Base-by-base conservation (phyloP, 1,139 yeast species). In the Yamadazyma atmosphaerica region DNA sequence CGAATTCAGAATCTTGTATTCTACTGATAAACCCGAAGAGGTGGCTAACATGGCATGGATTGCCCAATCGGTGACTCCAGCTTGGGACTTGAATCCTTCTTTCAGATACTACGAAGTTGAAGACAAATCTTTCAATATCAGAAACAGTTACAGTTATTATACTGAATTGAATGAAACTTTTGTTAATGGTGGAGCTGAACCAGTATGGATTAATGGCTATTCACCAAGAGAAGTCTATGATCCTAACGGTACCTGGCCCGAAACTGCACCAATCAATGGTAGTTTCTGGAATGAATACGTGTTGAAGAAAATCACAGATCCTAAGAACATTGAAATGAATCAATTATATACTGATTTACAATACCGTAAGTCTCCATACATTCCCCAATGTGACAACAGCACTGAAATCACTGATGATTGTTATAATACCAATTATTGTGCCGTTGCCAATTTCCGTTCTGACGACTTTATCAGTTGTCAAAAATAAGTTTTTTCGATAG, bases 81-180 rank as follows among this genome's bases (percentile, higher is more conserved):
- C 70, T 48, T 60, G 66, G 9, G 67, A 78, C 46, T 67, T 67
- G 49, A 83, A 83, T 55, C 89, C 89, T 12, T 73, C 82, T 21
- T 83, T 86, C 85, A 72, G 86, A 56, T 81, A 80, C 61, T 83
- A 83, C 52, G 79, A 79, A 51, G 84, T 83, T 32, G 88, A 83
- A 54, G 65, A 76, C 16, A 65, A 75, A 48, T 74, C 86, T 5
- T 82, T 80, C 64, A 76, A 76, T 43, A 68, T 83, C 42, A 68
- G 81, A 68, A 78, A 83, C 50, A 68, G 81, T 6, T 69, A 60
- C 62, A 81, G 81, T 52, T 80, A 69, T 58, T 81, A 68, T 58
- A 66, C 80, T 21, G 60, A 62, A 40, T 63, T 79, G 49, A 77
- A 79, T 51, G 73, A 69, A 33, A 78, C 83, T 4, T 76, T 72